phyloP scores from a whole-genome alignment of 1,139 yeast genomes.

The Hyphopichia buzzinii region DNA sequence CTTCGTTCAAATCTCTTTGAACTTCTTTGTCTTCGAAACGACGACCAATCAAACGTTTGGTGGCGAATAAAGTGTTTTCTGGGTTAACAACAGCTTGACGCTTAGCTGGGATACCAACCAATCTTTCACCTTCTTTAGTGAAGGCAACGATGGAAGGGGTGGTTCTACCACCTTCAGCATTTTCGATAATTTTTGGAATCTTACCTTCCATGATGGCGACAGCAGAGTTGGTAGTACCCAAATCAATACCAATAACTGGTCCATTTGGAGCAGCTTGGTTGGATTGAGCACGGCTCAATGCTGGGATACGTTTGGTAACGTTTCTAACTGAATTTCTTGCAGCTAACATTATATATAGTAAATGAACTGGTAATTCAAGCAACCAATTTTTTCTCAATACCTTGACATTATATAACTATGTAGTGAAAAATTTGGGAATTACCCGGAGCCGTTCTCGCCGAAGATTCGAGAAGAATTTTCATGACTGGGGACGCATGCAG shows the following conservation, averaged over 20 bases:
- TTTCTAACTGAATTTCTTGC: constrained; percentile 44
- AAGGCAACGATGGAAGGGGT: constrained; percentile 95
- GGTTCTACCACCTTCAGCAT: constrained; percentile 97
- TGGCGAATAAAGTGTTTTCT: constrained; percentile 89
- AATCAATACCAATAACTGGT: constrained; percentile 95
- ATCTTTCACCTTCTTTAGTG: constrained; percentile 84
- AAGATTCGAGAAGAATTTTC: constrained; percentile 4
- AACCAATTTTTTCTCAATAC: neutral
- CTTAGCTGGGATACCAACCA: constrained; percentile 95
- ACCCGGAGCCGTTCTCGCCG: constrained; percentile 6
- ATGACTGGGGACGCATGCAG: neutral
- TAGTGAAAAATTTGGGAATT: constrained; percentile 7
- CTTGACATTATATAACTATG: constrained; percentile 1
- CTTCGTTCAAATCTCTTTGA: constrained; percentile 94
- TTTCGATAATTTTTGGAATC: constrained; percentile 93
- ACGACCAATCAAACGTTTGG: constrained; percentile 96
- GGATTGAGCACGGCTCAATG: constrained; percentile 52
- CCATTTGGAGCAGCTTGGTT: constrained; percentile 56
- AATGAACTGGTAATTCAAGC: neutral
- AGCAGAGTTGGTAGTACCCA: constrained; percentile 99
- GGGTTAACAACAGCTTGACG: constrained; percentile 97
- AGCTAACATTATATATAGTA: constrained; percentile 35
- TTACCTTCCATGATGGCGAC: constrained; percentile 98
- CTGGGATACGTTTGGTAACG: constrained; percentile 44
- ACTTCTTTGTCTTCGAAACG: constrained; percentile 95